These are phyloP conservation scores for Fraxinus angustifolia DNA, from an alignment of 305 asterid genomes.

Conservation along the genomic window DNA sequence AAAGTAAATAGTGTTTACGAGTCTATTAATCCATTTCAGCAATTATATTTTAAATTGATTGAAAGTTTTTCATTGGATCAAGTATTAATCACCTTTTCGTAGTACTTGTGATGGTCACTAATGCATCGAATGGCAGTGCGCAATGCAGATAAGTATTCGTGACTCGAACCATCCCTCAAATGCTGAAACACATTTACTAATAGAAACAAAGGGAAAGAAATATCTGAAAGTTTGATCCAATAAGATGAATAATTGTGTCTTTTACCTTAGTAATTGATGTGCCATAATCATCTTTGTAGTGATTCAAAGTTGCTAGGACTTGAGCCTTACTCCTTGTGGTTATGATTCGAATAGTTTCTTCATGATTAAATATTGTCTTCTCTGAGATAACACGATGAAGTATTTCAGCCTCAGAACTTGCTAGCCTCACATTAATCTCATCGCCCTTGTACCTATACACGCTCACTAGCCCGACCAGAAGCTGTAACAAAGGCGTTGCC, in stretches of 20 bases:
- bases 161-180: slow-evolving; percentile 36
- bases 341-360: slow-evolving; percentile 56
- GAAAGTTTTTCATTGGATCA: not conserved
- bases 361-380: slow-evolving; percentile 41
- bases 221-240: not conserved
- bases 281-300: slow-evolving; percentile 59
- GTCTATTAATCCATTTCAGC: not conserved
- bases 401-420: slow-evolving; percentile 47
- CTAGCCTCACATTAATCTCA: slow-evolving; percentile 50
- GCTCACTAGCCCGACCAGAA: slow-evolving; percentile 55
- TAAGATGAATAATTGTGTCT: not conserved
- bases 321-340: slow-evolving; percentile 72
- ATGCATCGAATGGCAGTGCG: slow-evolving; percentile 59
- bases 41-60: not conserved
- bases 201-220: not conserved
- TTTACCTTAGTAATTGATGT: slow-evolving; percentile 67
- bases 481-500: slow-evolving; percentile 19
- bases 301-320: slow-evolving; percentile 58
- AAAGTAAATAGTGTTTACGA: not conserved
- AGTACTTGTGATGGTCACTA: slow-evolving; percentile 56
- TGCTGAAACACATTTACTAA: slow-evolving; percentile 26
- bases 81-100: slow-evolving; percentile 51
- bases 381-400: slow-evolving; percentile 42
- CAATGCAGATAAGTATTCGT: slow-evolving; percentile 39
- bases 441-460: slow-evolving; percentile 55